These are phyloP conservation scores for Acanthamoeba healyi DNA, from an alignment of 208 protist species.

Conservation along the genomic window DNA sequence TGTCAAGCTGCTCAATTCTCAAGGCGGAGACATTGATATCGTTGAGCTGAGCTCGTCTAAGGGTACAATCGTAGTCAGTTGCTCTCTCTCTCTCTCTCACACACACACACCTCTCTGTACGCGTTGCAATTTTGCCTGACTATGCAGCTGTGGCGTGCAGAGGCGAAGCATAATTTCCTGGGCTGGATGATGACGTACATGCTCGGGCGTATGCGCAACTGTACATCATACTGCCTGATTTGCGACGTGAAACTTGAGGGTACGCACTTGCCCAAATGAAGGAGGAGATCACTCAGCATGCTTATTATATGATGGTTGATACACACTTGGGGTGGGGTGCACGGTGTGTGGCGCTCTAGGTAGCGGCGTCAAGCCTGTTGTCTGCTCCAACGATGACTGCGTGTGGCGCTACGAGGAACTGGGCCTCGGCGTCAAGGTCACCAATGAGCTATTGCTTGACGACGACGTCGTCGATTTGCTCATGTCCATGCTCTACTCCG, in stretches of 20 bases:
- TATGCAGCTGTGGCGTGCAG: background rate
- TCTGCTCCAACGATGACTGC: constrained; percentile 17
- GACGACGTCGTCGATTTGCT: constrained; percentile 52
- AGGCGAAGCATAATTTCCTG: constrained; percentile 65
- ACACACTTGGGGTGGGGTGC: background rate
- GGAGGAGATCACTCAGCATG: no score
- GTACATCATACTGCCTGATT: constrained; percentile 22
- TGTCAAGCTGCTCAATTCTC: background rate
- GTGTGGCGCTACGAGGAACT: constrained; percentile 69
- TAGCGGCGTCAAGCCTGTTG: constrained; percentile 54
- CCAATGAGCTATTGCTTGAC: constrained; percentile 24
- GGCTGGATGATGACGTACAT: constrained; percentile 64
- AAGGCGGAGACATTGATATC: constrained; percentile 20
- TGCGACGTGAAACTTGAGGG: constrained; percentile 51
- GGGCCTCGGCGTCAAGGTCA: constrained; percentile 52
- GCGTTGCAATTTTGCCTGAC: no score
- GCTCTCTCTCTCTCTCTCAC: no score
- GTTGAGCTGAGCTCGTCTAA: background rate
- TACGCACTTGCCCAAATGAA: no score
- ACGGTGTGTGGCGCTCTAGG: background rate
- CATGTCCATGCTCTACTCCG: constrained; percentile 46
- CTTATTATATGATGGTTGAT: background rate
- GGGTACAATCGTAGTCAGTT: background rate
- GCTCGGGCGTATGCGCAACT: constrained; percentile 62
- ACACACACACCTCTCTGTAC: no score